Conservation (phyloP, 2,329 filamentous ascomycete genomes). For the Conoideocrella luteorostrata region DNA sequence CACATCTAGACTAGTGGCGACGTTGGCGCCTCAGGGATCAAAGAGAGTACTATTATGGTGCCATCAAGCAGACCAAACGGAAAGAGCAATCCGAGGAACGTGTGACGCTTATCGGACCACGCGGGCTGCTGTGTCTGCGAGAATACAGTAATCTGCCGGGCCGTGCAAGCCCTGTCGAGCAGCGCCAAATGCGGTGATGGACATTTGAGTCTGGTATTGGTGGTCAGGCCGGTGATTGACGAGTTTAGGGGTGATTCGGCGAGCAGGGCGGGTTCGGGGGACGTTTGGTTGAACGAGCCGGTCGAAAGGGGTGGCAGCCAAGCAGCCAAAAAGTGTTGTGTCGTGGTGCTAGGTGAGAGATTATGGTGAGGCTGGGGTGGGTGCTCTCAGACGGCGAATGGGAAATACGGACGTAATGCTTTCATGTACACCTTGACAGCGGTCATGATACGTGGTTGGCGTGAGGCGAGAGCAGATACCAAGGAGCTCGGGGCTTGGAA, state of each 20-base stretch:
- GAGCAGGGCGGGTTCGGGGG: neutral
- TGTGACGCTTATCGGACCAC: slow-evolving; percentile 7
- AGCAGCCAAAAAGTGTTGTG: no score
- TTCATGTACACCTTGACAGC: slow-evolving; percentile 15
- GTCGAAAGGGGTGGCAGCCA: no score
- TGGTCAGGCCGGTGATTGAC: neutral
- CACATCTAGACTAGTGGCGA: slow-evolving; percentile 5
- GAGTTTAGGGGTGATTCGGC: neutral
- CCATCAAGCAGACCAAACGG: slow-evolving; percentile 2
- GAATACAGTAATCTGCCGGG: no score
- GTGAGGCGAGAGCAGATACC: neutral
- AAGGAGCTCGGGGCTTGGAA: no score
- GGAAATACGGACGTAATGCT: slow-evolving; percentile 19
- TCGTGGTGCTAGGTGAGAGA: neutral
- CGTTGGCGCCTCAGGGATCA: slow-evolving; percentile 5
- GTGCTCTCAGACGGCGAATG: slow-evolving; percentile 20
- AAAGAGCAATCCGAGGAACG: slow-evolving; percentile 4
- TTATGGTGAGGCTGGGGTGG: neutral
- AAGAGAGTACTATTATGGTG: neutral
- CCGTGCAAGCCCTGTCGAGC: no score
- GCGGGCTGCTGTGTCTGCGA: neutral
- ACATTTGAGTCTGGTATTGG: neutral
- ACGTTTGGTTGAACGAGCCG: no score
- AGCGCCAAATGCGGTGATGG: neutral
- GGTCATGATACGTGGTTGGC: neutral